phyloP scores from a whole-genome alignment of 441 rosid species.

The Euphorbia schlechtendalii region DNA sequence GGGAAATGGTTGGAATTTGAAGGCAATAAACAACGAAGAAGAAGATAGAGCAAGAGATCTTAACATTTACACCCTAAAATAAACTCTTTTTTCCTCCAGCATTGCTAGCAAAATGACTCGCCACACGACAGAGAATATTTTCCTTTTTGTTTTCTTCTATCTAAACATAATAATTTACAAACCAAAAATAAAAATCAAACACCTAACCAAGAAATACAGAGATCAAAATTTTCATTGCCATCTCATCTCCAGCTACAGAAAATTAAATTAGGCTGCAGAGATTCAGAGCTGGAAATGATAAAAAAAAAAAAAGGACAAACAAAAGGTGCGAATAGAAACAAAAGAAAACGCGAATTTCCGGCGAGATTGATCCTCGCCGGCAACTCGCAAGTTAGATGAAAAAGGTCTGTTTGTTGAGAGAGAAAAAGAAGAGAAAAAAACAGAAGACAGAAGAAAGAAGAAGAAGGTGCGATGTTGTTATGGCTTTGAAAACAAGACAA shows the following conservation, averaged over 20 bases:
- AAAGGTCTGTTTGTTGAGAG: background rate
- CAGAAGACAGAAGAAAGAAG: background rate
- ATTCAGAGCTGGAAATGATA: background rate
- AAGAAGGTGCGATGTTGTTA: slow-evolving; percentile 10
- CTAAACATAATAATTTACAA: slow-evolving; percentile 24
- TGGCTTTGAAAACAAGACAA: slow-evolving; percentile 28
- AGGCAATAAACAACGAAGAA: slow-evolving; percentile 1
- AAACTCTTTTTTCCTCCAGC: slow-evolving; percentile 24
- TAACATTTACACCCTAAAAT: slow-evolving; percentile 22
- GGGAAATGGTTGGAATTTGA: background rate
- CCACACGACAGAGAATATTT: slow-evolving; percentile 25
- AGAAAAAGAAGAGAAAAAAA: slow-evolving; percentile 2
- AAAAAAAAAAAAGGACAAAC: background rate
- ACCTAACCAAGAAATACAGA: background rate
- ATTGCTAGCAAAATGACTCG: slow-evolving; percentile 38
- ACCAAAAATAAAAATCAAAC: slow-evolving; percentile 14
- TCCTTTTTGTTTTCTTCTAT: slow-evolving; percentile 23
- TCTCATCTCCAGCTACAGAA: slow-evolving; percentile 15
- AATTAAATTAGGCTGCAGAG: background rate
- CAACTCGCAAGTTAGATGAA: slow-evolving; percentile 15
- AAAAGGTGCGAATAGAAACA: background rate
- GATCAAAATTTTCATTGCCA: slow-evolving; percentile 1
- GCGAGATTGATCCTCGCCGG: slow-evolving; percentile 50
- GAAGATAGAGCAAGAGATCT: slow-evolving; percentile 32
- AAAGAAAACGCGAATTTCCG: slow-evolving; percentile 27